Conservation (phyloP, 2,329 filamentous ascomycete species). For the Scopulariopsis brevicaulis region DNA sequence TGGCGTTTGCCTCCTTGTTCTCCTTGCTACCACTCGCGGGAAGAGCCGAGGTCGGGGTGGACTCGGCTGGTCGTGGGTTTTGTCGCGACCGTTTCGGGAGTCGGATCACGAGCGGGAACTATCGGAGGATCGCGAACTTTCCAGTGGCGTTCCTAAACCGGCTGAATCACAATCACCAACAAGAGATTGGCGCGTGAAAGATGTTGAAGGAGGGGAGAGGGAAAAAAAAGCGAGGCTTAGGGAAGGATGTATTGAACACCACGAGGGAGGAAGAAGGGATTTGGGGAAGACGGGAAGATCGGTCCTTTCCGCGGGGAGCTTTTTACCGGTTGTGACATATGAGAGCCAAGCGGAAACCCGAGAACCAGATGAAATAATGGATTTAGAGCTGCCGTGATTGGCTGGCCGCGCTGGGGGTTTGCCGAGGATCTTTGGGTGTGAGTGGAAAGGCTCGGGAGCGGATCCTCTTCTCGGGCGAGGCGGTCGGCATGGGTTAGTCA, state of each 20-base stretch:
- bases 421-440: constrained; percentile 1
- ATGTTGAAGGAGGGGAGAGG: too few relatives aligned
- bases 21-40: background rate
- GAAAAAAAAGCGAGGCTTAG: too few relatives aligned
- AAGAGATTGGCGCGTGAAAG: too few relatives aligned
- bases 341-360: background rate
- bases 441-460: background rate
- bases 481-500: background rate
- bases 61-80: too few relatives aligned
- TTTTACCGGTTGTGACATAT: background rate
- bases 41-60: background rate
- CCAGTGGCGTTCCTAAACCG: too few relatives aligned
- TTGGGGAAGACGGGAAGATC: background rate
- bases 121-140: too few relatives aligned
- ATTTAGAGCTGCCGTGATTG: constrained; percentile 4
- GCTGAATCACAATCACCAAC: too few relatives aligned
- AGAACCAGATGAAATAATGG: constrained; percentile 2
- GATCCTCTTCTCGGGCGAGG: background rate
- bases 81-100: too few relatives aligned
- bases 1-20: background rate
- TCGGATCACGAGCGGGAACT: too few relatives aligned
- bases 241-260: too few relatives aligned
- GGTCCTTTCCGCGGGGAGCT: constrained; percentile 1
- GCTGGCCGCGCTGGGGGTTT: constrained; percentile 1
- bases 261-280: background rate